Percentiles rank a stretch among this genome's conserved stretches.
Conservation (phyloP, 129 eudicot genomes). For the Pseudognaphalium luteoalbum region DNA sequence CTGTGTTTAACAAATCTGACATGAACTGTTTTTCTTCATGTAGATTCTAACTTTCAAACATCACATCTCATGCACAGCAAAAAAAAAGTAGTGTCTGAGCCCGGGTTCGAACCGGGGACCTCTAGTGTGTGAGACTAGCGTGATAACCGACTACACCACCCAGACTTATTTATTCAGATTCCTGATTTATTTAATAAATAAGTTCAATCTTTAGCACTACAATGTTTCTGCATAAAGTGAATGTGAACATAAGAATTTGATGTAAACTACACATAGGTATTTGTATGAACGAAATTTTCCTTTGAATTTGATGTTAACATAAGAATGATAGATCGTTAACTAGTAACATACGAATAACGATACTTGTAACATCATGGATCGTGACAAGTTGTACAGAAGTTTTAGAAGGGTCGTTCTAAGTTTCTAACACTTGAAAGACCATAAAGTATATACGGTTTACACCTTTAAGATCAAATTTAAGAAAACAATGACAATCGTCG, state of each 20-base stretch:
- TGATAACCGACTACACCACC: conserved; percentile 99
- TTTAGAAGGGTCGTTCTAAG: no score
- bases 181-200: not conserved
- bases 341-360: not conserved
- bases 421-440: not conserved
- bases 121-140: conserved; percentile 99
- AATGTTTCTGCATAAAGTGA: no score
- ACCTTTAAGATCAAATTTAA: no score
- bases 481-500: not conserved
- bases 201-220: no score
- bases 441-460: not conserved
- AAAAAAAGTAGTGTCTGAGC: conserved; percentile 70
- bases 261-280: no score
- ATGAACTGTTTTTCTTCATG: no score
- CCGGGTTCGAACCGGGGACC: conserved; percentile 99
- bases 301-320: no score
- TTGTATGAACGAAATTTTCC: no score
- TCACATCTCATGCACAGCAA: not conserved
- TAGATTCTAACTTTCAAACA: no score
- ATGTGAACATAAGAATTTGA: not conserved
- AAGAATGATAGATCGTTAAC: no score
- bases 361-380: not conserved
- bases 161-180: conserved; percentile 42
- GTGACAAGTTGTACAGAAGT: no score
- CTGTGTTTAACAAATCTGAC: no score